phyloP scores from a whole-genome alignment of 2,329 filamentous ascomycete species.

The Calcarisporium arbuscula region DNA sequence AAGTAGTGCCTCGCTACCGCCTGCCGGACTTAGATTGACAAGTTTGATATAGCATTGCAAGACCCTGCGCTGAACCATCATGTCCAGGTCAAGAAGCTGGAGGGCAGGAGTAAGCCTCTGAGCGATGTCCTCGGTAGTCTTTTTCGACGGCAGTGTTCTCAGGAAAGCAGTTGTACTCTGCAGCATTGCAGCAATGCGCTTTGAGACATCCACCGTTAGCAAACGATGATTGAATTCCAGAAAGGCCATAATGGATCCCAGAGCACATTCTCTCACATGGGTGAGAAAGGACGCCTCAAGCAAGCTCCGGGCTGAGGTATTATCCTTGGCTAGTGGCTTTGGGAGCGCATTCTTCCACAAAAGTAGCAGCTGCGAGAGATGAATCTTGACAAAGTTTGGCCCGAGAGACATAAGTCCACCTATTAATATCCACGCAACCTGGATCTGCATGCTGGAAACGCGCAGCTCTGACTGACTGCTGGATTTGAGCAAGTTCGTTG shows the following conservation, averaged over 20 bases:
- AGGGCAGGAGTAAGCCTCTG: constrained; percentile 79
- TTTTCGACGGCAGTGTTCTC: constrained; percentile 76
- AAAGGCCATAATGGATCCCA: constrained; percentile 87
- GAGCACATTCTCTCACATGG: constrained; percentile 88
- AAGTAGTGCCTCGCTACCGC: constrained; percentile 76
- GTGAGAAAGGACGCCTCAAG: constrained; percentile 89
- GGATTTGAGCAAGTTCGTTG: constrained; percentile 85
- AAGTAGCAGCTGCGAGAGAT: constrained; percentile 85
- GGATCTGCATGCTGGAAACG: constrained; percentile 88
- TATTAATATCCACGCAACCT: constrained; percentile 96
- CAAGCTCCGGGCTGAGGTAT: constrained; percentile 73
- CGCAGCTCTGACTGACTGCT: constrained; percentile 87
- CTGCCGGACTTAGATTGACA: constrained; percentile 78
- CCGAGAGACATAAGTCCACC: constrained; percentile 94
- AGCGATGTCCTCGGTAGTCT: constrained; percentile 77
- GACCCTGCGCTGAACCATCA: constrained; percentile 89
- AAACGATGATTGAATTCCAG: constrained; percentile 88
- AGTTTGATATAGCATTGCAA: constrained; percentile 93
- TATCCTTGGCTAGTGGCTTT: constrained; percentile 89
- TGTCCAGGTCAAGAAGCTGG: constrained; percentile 82
- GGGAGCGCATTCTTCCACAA: constrained; percentile 97
- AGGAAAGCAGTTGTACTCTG: constrained; percentile 90
- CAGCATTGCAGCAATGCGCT: constrained; percentile 86
- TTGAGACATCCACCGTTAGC: constrained; percentile 88
- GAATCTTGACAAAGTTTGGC: constrained; percentile 97